phyloP scores from a whole-genome alignment of 2,329 filamentous ascomycete genomes.

The Knufia fluminis region DNA sequence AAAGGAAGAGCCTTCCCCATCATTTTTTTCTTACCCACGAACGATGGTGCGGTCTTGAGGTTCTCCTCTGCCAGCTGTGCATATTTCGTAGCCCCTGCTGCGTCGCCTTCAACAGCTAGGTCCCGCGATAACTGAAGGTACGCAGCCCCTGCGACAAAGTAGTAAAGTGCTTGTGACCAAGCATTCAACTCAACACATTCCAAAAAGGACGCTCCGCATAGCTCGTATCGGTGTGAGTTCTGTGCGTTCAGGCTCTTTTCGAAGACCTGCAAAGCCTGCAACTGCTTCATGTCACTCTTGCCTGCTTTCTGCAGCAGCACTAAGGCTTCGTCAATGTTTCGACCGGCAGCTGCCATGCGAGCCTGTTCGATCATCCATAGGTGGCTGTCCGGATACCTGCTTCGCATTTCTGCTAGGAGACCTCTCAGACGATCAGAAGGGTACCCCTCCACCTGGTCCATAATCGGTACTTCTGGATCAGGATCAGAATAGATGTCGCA shows the following conservation, averaged over 20 bases:
- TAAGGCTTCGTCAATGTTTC: conserved; percentile 58
- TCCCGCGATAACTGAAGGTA: conserved; percentile 75
- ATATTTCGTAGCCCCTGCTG: conserved; percentile 42
- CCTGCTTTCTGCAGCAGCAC: conserved; percentile 49
- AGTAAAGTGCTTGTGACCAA: conserved; percentile 85
- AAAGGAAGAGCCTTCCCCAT: conserved; percentile 86
- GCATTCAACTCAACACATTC: conserved; percentile 70
- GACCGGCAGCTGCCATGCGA: conserved; percentile 59
- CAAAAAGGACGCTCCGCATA: conserved; percentile 62
- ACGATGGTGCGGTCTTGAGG: conserved; percentile 60
- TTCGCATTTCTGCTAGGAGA: conserved; percentile 64
- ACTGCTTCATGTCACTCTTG: conserved; percentile 72
- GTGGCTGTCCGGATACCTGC: conserved; percentile 68
- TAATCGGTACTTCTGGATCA: conserved; percentile 36
- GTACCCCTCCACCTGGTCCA: conserved; percentile 57
- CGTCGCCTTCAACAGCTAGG: conserved; percentile 30
- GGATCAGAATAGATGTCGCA: conserved; percentile 71
- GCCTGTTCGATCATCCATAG: conserved; percentile 88
- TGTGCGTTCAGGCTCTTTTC: conserved; percentile 71
- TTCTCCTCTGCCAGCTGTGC: conserved; percentile 59
- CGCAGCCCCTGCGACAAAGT: conserved; percentile 71
- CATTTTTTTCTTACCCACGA: conserved; percentile 78
- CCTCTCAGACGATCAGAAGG: conserved; percentile 58
- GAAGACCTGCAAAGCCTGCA: conserved; percentile 75
- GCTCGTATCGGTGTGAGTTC: conserved; percentile 66